phyloP scores from a whole-genome alignment of 2,329 filamentous ascomycete species.

The Sphaerostilbella broomeana region DNA sequence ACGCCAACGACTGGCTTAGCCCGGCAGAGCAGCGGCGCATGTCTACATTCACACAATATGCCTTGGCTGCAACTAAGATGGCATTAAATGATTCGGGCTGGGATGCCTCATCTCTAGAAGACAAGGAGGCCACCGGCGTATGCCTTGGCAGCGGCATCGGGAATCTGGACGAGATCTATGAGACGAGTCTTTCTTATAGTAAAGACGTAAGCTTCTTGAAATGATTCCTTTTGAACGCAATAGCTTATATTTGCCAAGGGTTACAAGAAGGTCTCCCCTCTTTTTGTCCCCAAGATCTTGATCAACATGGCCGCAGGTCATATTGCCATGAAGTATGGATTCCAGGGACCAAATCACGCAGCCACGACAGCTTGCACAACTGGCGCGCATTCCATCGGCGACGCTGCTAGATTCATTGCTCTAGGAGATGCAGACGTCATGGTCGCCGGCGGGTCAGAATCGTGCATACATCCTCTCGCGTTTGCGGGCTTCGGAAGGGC shows the following conservation, averaged over 20 bases:
- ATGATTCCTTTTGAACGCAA: background rate
- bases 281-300: slow-evolving; percentile 87
- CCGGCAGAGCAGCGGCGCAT: slow-evolving; percentile 62
- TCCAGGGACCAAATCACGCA: slow-evolving; percentile 86
- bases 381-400: slow-evolving; percentile 87
- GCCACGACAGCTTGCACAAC: slow-evolving; percentile 95
- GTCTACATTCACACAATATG: slow-evolving; percentile 89
- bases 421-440: slow-evolving; percentile 90
- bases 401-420: slow-evolving; percentile 88
- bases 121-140: slow-evolving; percentile 75
- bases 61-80: slow-evolving; percentile 78
- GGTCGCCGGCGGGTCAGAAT: slow-evolving; percentile 91
- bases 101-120: slow-evolving; percentile 52
- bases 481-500: slow-evolving; percentile 88
- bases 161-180: slow-evolving; percentile 84
- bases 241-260: slow-evolving; percentile 48
- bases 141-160: slow-evolving; percentile 94
- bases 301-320: slow-evolving; percentile 95
- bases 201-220: slow-evolving; percentile 48
- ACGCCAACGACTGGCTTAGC: slow-evolving; percentile 47
- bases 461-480: slow-evolving; percentile 89
- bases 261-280: slow-evolving; percentile 84
- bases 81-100: slow-evolving; percentile 78
- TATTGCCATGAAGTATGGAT: slow-evolving; percentile 85
- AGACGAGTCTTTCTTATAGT: slow-evolving; percentile 71